Base-by-base conservation (phyloP, 768 basidiomycete genomes). In the Boletus sensibilis region DNA sequence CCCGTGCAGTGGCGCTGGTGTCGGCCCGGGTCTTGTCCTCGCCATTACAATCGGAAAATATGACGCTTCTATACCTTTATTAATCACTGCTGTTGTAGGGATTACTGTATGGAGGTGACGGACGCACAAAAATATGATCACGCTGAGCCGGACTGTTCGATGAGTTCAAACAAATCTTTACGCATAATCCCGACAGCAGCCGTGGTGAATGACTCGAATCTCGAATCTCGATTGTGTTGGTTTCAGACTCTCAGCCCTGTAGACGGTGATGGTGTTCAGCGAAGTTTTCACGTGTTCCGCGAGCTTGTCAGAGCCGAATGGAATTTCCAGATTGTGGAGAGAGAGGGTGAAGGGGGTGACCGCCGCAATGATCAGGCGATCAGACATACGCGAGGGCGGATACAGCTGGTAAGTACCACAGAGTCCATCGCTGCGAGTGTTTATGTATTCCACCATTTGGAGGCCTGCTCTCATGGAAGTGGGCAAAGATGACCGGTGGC, bases 81-180 rank as follows among this genome's bases (percentile, higher is more conserved):
- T 25, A 71, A 73, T n/a, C 10, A 72, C 72, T 11, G 60, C 71
- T 13, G 79, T 79, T 6, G 75, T 74, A 6, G 78, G 81, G 65
- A 42, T 80, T 69, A 42, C 76, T 67, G 69, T 82, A 6, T 80
- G 79, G 81, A 64, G 65, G n/a, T n/a, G n/a, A 8, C 68, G 78
- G 38, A 79, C 79, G 11, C 78, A 78, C 77, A 68, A 66, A 6
- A 70, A 80, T n/a, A 60, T 83, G 57, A 66, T 74, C n/a, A n/a
- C n/a, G n/a, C n/a, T 27, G 62, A 67, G 13, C 76, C 45, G 79
- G 77, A 1, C 56, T 83, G 4, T 68, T 72, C 31, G 68, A 76
- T 14, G 77, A 74, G 4, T 58, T 72, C 14, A 53, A 55, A 23
- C 52, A 56, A 14, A 59, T 68, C 11, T 55, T 64, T 13, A 45